Evolutionary conservation across 345 rosid species (phyloP), one percentile per base, ranked within the genome.

Genomic region (Excoecaria agallocha): DNA sequence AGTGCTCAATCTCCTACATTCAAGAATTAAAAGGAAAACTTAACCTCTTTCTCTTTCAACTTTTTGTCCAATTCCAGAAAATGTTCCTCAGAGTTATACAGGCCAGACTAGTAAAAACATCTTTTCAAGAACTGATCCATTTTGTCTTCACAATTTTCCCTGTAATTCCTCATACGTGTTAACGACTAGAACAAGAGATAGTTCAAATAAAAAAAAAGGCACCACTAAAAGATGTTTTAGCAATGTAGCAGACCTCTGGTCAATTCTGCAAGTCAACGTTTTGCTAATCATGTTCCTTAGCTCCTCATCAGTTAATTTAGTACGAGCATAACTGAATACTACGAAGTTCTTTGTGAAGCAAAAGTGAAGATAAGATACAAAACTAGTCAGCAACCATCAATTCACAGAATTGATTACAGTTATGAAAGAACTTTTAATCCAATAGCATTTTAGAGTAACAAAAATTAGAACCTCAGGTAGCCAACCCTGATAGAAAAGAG

Each of bases 91-190:
- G 91, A 89, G 79, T 81, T 76, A 82, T 90, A 94, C 83, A 85
- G 92, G 59, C 98, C 97, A 0, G 92, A 85, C 76, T 90, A 90
- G 81, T 94, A 92, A 82, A 88, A 94, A 74, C 97, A 92, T 85
- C 91, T 90, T 46, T 81, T 82, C 61, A 94, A 82, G 88, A 94
- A 94, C 79, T 85, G 83, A 49, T 86, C 87, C 97, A 90, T 92
- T 67, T 94, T 92, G 62, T 85, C 95, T 67, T 71, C 88, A 83
- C 98, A 94, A 74, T 92, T 89, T 82, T 85, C 97, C 87, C 97
- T 94, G 74, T 46, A 78, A 19, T 22, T 46, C 43, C 63, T 51
- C 25, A 43, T 3, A 15, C n/a, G 24, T 59, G 52, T 78, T 13
- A 72, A 43, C 46, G 5, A 9, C 15, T 68, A 35, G 43, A 51